A percentile compares a stretch with the other conserved stretches of the same genome.
These are phyloP conservation scores for Moricandia moricandioides DNA, from an alignment of 345 rosid genomes.

Conservation along the genomic window DNA sequence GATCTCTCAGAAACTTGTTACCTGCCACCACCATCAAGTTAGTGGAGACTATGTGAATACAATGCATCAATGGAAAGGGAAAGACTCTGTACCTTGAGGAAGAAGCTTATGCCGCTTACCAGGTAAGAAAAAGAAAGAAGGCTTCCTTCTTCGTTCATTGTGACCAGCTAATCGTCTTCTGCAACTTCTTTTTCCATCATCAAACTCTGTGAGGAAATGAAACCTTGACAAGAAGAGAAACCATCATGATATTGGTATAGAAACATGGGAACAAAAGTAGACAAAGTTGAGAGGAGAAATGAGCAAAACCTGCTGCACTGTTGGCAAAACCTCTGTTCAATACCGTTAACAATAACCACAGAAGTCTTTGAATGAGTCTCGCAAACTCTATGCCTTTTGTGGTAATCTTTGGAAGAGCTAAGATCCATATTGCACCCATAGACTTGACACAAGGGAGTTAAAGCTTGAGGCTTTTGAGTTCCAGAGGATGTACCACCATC, in stretches of 20 bases:
- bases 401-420: conserved; percentile 68
- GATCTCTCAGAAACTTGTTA: conserved; percentile 37
- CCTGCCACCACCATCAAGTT: conserved; percentile 31
- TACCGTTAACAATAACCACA: conserved; percentile 58
- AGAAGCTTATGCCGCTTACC: conserved; percentile 35
- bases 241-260: background rate
- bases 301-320: conserved; percentile 84
- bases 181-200: conserved; percentile 84
- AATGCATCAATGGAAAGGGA: background rate
- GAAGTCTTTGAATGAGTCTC: conserved; percentile 74
- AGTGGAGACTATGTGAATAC: too few species aligned
- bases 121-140: conserved; percentile 41
- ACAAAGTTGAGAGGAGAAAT: background rate
- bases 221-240: conserved; percentile 51
- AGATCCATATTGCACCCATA: conserved; percentile 74
- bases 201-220: conserved; percentile 83
- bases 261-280: background rate
- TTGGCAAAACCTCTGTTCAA: conserved; percentile 83
- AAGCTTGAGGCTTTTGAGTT: conserved; percentile 39
- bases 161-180: conserved; percentile 86
- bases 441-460: conserved; percentile 58
- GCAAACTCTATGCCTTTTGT: conserved; percentile 82
- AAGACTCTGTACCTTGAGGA: conserved; percentile 47
- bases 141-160: conserved; percentile 82
- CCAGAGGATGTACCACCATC: conserved; percentile 12